Evolutionary conservation across 148 eudicot species (phyloP), one percentile per base, ranked within the genome.

Genomic region (Rhododendron ferrugineum): DNA sequence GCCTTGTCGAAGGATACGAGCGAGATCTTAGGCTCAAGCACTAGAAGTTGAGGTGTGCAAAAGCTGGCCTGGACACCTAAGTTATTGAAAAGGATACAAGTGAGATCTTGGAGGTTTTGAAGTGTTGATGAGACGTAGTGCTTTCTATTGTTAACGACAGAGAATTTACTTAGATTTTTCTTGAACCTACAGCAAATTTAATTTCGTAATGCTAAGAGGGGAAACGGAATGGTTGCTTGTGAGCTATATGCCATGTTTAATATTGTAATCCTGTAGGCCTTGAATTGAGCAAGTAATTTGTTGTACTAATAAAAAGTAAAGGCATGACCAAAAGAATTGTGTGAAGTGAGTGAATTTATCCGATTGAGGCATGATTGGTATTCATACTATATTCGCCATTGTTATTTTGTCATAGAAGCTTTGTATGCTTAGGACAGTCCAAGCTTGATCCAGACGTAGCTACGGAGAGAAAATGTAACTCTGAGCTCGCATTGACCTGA

Each of bases 21-120:
- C 42, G 86, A 85, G 86, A 85, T 79, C 83, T 85, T 50, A 28
- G 42, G 72, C 60, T 46, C 49, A 46, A 46, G 49, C 49, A 46
- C 11, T 46, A 46, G 49, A 7, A 46, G 64, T 56, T 13, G 22
- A 54, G 60, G 5, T 58, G 64, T 5, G n/a, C 8, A 13, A 18
- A 20, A 18, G 23, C 64, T 18, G 64, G n/a, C 7, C 23, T 4
- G 1, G 22, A 18, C 60, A 54, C 60, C 22, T 54, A n/a, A 6
- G n/a, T 58, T 22, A 18, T 56, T 10, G 22, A 62, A 9, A 23
- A n/a, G 1, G 26, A n/a, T 26, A n/a, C 14, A 32, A 26, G 72
- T 9, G 32, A 64, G 72, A n/a, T n/a, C 72, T 64, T 70, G 75
- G 75, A 66, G 75, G 28, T 14, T 14, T 70, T 70, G 34, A 68